Percentiles rank a stretch among this genome's conserved stretches.
Conservation (phyloP, 805 yeast species). For the Myxozyma lipomycoides region DNA sequence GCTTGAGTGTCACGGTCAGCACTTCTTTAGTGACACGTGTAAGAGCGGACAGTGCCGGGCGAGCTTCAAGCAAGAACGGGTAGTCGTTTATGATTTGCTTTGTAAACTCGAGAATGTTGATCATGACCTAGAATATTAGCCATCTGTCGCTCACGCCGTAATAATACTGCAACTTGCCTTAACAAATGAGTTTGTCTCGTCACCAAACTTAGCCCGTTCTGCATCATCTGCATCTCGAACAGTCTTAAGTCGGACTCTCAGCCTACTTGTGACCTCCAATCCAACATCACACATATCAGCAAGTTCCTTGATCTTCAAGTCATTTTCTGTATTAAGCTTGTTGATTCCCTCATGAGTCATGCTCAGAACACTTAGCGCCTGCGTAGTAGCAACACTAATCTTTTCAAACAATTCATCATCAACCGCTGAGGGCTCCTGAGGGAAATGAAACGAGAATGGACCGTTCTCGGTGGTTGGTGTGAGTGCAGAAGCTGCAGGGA, state of each 20-base stretch:
- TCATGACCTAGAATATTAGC: conserved; percentile 8
- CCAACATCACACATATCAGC: conserved; percentile 73
- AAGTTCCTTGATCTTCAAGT: conserved; percentile 69
- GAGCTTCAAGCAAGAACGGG: conserved; percentile 71
- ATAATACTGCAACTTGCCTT: conserved; percentile 51
- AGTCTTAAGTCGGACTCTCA: conserved; percentile 52
- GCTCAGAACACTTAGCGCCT: conserved; percentile 73
- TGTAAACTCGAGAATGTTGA: conserved; percentile 67
- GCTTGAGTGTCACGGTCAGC: conserved; percentile 19
- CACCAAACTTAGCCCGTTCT: conserved; percentile 71
- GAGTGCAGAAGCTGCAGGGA: conserved; percentile 1
- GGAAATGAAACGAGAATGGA: conserved; percentile 22
- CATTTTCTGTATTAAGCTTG: conserved; percentile 39
- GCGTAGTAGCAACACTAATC: conserved; percentile 55
- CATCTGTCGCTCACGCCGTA: neutral
- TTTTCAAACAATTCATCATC: conserved; percentile 67
- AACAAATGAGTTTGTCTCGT: conserved; percentile 74
- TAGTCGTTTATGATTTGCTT: conserved; percentile 77
- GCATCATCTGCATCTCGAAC: conserved; percentile 47
- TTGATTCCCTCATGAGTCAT: conserved; percentile 52
- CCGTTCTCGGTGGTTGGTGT: conserved; percentile 18
- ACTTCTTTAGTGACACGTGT: conserved; percentile 90
- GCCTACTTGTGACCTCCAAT: conserved; percentile 72
- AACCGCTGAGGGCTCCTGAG: conserved; percentile 44
- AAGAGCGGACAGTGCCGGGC: conserved; percentile 73